phyloP scores from a whole-genome alignment of 2,329 filamentous ascomycete genomes.

The Fusarium sp. region DNA sequence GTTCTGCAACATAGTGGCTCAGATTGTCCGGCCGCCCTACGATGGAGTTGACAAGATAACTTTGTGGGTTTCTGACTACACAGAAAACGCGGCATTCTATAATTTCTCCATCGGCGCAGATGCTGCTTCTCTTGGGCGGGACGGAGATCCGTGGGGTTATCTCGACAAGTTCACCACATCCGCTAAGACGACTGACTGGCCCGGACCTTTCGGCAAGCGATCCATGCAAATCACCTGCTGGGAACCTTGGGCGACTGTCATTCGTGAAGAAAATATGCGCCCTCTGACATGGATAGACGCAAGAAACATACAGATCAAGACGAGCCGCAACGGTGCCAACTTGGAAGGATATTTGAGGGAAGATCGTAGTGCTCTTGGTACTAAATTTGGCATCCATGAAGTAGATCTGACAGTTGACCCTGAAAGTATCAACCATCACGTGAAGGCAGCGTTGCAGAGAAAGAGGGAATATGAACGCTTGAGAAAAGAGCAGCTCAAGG shows the following conservation, averaged over 20 bases:
- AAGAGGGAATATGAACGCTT: constrained; percentile 71
- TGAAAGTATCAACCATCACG: constrained; percentile 58
- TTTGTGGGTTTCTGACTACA: constrained; percentile 87
- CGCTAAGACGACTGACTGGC: constrained; percentile 62
- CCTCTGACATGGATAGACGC: constrained; percentile 72
- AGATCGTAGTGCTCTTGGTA: constrained; percentile 59
- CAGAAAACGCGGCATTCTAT: constrained; percentile 73
- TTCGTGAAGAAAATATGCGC: constrained; percentile 63
- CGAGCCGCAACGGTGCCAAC: constrained; percentile 60
- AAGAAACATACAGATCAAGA: constrained; percentile 78
- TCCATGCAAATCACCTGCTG: constrained; percentile 78
- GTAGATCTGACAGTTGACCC: constrained; percentile 56
- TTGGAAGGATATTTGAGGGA: constrained; percentile 79
- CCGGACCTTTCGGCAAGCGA: constrained; percentile 77
- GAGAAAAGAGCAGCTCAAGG: constrained; percentile 55
- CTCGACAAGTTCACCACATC: constrained; percentile 46
- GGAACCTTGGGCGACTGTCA: constrained; percentile 71
- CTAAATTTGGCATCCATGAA: constrained; percentile 68
- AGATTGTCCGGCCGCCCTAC: constrained; percentile 69
- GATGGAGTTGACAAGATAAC: constrained; percentile 60
- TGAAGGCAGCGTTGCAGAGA: constrained; percentile 69
- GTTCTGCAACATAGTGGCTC: constrained; percentile 77
- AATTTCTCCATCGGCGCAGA: constrained; percentile 54
- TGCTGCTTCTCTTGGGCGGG: constrained; percentile 50
- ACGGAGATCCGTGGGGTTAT: constrained; percentile 69